Evolutionary conservation across 345 rosid species (phyloP).

Genomic region (Aethionema arabicum): DNA sequence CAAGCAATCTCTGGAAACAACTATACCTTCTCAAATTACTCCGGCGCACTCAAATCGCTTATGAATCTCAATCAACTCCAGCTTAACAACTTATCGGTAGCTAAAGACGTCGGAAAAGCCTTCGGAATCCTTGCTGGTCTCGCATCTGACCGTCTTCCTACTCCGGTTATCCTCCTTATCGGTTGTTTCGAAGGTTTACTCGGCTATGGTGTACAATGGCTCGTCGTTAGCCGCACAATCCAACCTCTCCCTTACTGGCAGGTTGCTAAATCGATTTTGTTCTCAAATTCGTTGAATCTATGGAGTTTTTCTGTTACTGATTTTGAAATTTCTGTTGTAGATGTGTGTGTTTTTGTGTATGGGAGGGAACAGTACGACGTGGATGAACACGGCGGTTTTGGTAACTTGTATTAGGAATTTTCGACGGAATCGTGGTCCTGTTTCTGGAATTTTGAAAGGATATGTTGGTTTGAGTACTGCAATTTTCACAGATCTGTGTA

Average conservation of each 20-base stretch:
- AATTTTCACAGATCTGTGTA: conserved; percentile 81
- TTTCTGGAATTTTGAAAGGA: conserved; percentile 89
- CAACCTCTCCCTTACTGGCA: conserved; percentile 84
- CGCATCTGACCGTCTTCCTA: conserved; percentile 76
- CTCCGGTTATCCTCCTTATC: conserved; percentile 64
- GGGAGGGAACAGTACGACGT: conserved; percentile 97
- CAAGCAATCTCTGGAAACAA: conserved; percentile 92
- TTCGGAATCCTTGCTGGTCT: conserved; percentile 92
- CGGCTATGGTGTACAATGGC: conserved; percentile 96
- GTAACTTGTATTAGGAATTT: conserved; percentile 91
- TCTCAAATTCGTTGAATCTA: background rate
- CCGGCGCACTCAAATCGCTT: conserved; percentile 74
- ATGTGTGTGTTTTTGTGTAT: conserved; percentile 80
- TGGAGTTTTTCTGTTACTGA: background rate
- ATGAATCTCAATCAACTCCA: conserved; percentile 83
- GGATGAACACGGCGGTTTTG: conserved; percentile 97
- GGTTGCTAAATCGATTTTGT: conserved; percentile 39
- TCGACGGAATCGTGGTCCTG: conserved; percentile 84
- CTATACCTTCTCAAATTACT: conserved; percentile 90
- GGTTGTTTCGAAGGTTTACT: conserved; percentile 85
- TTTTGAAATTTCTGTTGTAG: conserved; percentile 22
- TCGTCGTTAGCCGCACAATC: conserved; percentile 68
- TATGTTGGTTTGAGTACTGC: conserved; percentile 92
- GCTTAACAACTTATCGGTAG: conserved; percentile 80
- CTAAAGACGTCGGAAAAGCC: conserved; percentile 92